Evolutionary conservation across 768 basidiomycete genomes (phyloP).

Genomic region (Phylloporus sp.): DNA sequence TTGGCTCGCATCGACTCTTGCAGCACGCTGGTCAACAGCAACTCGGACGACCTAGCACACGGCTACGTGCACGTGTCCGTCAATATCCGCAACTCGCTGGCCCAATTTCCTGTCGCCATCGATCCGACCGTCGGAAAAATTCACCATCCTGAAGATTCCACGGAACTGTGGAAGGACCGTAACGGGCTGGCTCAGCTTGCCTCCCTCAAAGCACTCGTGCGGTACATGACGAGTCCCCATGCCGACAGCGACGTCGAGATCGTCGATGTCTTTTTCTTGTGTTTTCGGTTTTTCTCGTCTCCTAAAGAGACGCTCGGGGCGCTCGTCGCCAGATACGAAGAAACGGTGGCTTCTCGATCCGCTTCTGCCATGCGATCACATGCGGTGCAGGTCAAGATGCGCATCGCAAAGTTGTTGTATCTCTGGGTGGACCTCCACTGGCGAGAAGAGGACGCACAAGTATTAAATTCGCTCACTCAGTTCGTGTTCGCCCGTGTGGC

Average conservation of each 20-base stretch:
- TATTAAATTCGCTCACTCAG: constrained; percentile 28
- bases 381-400: constrained; percentile 46
- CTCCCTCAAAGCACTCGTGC: constrained; percentile 40
- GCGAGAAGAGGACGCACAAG: constrained; percentile 44
- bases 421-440: constrained; percentile 74
- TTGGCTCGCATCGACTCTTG: constrained; percentile 10
- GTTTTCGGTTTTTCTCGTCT: constrained; percentile 63
- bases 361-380: constrained; percentile 36
- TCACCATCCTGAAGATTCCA: constrained; percentile 26
- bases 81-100: constrained; percentile 26
- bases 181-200: constrained; percentile 29
- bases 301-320: constrained; percentile 42
- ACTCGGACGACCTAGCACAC: constrained; percentile 8
- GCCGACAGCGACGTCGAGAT: constrained; percentile 39
- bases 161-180: constrained; percentile 27
- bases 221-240: constrained; percentile 42
- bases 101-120: constrained; percentile 24
- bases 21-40: constrained; percentile 19
- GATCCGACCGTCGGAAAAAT: constrained; percentile 27
- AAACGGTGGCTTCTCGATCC: constrained; percentile 17
- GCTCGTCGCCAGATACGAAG: constrained; percentile 48
- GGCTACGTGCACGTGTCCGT: constrained; percentile 24
- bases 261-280: constrained; percentile 57
- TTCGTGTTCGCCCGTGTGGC: constrained; percentile 31
- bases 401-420: constrained; percentile 56